Conservation (phyloP, 2,329 filamentous ascomycete species). For the Colletotrichum limetticola region DNA sequence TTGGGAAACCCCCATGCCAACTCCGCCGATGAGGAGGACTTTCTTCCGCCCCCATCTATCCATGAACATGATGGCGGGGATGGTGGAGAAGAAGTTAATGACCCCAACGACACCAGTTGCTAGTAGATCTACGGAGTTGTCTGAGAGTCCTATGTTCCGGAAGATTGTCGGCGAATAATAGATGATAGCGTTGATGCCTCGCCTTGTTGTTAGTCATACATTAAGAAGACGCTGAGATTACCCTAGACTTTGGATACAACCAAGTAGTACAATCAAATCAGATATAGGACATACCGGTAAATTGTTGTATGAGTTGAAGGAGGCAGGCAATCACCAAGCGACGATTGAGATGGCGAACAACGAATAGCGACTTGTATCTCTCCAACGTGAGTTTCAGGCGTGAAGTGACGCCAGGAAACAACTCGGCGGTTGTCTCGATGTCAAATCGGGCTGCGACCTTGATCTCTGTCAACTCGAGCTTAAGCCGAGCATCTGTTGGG, state of each 20-base stretch:
- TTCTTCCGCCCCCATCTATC: constrained; percentile 58
- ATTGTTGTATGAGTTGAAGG: constrained; percentile 68
- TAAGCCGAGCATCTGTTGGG: constrained; percentile 42
- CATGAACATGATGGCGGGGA: constrained; percentile 52
- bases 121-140: constrained; percentile 57
- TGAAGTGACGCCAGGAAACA: constrained; percentile 39
- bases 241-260: too few relatives aligned
- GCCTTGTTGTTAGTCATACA: too few relatives aligned
- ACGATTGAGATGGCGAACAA: constrained; percentile 44
- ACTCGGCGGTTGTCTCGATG: constrained; percentile 41
- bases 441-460: constrained; percentile 52
- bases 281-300: constrained; percentile 43
- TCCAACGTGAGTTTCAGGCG: constrained; percentile 25
- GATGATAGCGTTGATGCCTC: constrained; percentile 46
- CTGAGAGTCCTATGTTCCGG: constrained; percentile 51
- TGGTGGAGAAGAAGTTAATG: constrained; percentile 59
- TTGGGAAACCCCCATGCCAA: constrained; percentile 52
- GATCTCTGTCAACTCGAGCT: constrained; percentile 47
- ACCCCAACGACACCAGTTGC: constrained; percentile 69
- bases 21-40: constrained; percentile 44
- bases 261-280: too few relatives aligned
- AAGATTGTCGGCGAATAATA: constrained; percentile 61
- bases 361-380: constrained; percentile 42
- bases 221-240: too few relatives aligned
- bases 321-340: constrained; percentile 53